Conservation (phyloP, 345 rosid species). For the Noccaea bulbosa region DNA sequence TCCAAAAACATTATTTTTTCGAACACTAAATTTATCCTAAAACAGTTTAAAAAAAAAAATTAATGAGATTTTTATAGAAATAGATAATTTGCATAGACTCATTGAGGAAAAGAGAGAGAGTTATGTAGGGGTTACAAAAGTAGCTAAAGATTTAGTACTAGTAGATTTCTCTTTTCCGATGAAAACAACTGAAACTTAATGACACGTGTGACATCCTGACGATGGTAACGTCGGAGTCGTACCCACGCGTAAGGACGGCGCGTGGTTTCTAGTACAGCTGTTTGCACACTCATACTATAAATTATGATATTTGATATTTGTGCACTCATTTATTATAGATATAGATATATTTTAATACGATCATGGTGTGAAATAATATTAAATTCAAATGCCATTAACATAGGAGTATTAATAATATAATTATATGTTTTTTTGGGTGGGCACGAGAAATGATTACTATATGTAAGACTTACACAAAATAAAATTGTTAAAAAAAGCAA, state of each 20-base stretch:
- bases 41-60: too few relatives aligned
- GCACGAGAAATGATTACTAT: neutral
- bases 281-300: neutral
- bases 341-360: neutral
- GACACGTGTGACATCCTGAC: conserved; percentile 18
- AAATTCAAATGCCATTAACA: conserved; percentile 13
- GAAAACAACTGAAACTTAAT: too few relatives aligned
- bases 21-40: too few relatives aligned
- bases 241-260: conserved; percentile 29
- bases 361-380: conserved; percentile 22
- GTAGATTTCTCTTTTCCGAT: too few relatives aligned
- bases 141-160: too few relatives aligned
- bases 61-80: too few relatives aligned
- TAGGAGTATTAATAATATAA: neutral
- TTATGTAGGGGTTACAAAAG: too few relatives aligned
- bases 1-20: too few relatives aligned
- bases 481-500: neutral
- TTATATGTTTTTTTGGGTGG: conserved; percentile 27
- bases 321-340: neutral
- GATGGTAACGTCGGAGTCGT: neutral
- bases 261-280: conserved; percentile 28
- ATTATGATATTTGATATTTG: neutral
- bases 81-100: too few relatives aligned
- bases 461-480: neutral
- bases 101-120: too few relatives aligned